Base-by-base conservation (phyloP, 768 basidiomycete genomes). In the Agaricus sinodeliciosus region DNA sequence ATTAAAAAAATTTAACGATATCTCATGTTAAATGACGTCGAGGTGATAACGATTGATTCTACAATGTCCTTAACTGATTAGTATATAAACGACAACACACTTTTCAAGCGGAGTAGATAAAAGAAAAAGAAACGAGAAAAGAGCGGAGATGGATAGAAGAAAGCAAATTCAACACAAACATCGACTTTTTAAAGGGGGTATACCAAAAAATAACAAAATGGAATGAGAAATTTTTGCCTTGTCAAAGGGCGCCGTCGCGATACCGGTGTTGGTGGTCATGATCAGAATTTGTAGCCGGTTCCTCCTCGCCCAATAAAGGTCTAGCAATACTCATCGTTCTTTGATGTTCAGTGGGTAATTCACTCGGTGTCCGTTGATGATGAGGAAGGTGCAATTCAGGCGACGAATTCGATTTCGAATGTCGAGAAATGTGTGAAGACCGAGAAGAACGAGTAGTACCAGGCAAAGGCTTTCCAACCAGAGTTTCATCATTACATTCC, bases 401-500 rank as follows among this genome's bases (percentile, higher is more conserved):
- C 13, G 40, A 43, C 43, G 44, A 31, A 40, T 31, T 36, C 2
- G 41, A 35, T 49, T 42, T 54, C 51, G 42, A 57, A 47, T 44
- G 56, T 43, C 16, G 47, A 7, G 18, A 35, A 11, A 22, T 11
- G 13, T 18, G 35, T 22, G 19, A 26, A 12, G 40, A 15, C 37
- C 36, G 42, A n/a, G 27, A 16, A 16, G 28, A 34, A 34, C 22
- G 19, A 26, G 6, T 9, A 9, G 26, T 35, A 46, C 4, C 31
- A 16, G 19, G n/a, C 8, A 11, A 31, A 12, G 28, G 28, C 28
- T 40, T 48, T 3, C 12, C 48, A 15, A 62, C 60, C 18, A 62
- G 61, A 5, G 61, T 65, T 27, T 61, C 59, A 16, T 65, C 62
- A 5, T 54, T 57, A 56, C 57, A 56, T 16, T 46, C 55, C 13